phyloP scores from a whole-genome alignment of 163 green algal genomes.

The Scenedesmus sp. region DNA sequence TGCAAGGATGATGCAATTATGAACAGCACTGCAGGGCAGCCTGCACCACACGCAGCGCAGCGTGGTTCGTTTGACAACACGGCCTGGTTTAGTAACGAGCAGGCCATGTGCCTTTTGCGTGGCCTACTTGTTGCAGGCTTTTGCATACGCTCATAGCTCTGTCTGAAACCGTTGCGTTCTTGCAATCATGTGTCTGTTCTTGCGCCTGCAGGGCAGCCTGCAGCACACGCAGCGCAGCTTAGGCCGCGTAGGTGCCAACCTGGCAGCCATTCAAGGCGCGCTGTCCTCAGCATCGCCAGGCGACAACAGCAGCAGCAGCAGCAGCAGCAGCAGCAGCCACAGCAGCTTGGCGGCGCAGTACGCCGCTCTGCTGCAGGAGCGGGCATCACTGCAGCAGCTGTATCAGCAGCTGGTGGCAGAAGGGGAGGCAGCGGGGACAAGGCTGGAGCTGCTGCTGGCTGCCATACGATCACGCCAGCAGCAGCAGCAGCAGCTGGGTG shows the following conservation, averaged over 20 bases:
- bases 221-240: constrained; percentile 21
- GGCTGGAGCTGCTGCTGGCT: not conserved
- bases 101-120: no score
- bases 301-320: not conserved
- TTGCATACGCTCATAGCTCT: not conserved
- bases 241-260: not conserved
- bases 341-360: constrained; percentile 14
- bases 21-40: no score
- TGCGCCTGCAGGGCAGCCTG: constrained; percentile 23
- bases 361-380: constrained; percentile 18
- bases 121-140: not conserved
- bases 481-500: constrained; percentile 21
- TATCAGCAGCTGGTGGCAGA: constrained; percentile 23
- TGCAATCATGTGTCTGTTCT: no score
- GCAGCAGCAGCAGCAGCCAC: not conserved
- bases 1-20: no score
- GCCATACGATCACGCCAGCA: not conserved
- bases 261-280: not conserved
- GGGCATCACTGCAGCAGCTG: not conserved
- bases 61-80: no score
- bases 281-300: not conserved
- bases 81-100: not conserved
- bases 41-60: no score
- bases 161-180: not conserved
- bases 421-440: not conserved